Evolutionary conservation across 305 asterid species (phyloP).

Genomic region (Striga hermonthica): DNA sequence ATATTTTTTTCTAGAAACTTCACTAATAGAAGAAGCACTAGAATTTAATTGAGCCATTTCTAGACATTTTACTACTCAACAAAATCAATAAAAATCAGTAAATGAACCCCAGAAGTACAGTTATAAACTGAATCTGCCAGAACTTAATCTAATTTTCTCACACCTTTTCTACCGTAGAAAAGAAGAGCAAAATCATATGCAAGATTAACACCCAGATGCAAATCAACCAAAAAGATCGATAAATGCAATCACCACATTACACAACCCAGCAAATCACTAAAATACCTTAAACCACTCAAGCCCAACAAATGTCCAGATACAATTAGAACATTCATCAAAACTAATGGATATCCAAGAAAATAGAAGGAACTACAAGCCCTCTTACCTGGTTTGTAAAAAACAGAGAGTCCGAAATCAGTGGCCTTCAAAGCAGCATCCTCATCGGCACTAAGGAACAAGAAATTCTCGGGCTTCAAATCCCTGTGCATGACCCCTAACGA

Average conservation of each 20-base stretch:
- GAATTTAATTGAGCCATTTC: too few species aligned
- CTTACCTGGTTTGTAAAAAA: too few species aligned
- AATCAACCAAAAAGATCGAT: background rate
- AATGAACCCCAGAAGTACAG: too few species aligned
- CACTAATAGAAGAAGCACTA: too few species aligned
- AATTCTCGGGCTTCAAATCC: conserved; percentile 12
- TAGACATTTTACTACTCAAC: too few species aligned
- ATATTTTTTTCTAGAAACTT: too few species aligned
- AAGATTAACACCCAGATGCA: background rate
- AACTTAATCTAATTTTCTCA: background rate
- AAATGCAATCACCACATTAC: background rate
- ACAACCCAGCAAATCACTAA: background rate
- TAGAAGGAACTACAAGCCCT: background rate
- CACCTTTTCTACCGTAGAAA: background rate
- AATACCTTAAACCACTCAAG: background rate
- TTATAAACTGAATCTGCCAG: background rate
- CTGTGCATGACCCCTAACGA: conserved; percentile 64
- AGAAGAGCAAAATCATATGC: background rate
- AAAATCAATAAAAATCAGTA: too few species aligned
- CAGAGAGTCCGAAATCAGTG: too few species aligned
- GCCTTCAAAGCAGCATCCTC: too few species aligned
- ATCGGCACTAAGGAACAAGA: too few species aligned
- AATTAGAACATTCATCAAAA: background rate
- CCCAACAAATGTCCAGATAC: conserved; percentile 4
- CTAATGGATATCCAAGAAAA: too few species aligned